Conservation (phyloP, 2,329 filamentous ascomycete species). For the Penicillium sp. region DNA sequence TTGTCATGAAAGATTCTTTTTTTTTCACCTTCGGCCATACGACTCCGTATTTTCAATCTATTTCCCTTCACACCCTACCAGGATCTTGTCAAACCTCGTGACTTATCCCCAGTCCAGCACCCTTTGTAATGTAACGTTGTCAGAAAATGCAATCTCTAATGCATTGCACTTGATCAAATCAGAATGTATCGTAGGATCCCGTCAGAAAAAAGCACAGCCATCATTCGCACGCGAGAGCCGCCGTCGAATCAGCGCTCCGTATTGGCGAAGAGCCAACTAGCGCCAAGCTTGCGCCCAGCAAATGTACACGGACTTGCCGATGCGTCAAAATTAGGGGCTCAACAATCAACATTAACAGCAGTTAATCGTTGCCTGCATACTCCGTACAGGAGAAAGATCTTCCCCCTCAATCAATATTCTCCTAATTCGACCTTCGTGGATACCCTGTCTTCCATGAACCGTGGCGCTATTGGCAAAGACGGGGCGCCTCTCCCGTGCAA, state of each 20-base stretch:
- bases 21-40: no score
- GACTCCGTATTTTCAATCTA: no score
- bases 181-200: neutral
- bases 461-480: neutral
- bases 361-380: neutral
- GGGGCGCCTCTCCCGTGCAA: conserved; percentile 2
- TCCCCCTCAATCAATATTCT: no score
- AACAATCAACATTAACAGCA: neutral
- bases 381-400: no score
- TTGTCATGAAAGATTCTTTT: neutral
- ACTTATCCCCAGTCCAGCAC: neutral
- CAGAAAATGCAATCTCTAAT: conserved; percentile 7
- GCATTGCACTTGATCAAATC: neutral
- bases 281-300: neutral
- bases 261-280: neutral
- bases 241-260: neutral
- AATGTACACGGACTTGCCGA: conserved; percentile 15
- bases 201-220: neutral
- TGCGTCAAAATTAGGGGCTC: conserved; percentile 3
- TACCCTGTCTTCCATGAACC: neutral
- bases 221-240: neutral
- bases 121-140: conserved; percentile 5
- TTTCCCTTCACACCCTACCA: no score
- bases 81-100: neutral
- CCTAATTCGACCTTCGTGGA: no score